Evolutionary conservation across 1,139 yeast species (phyloP).

Genomic region (Waltiozyma sp.): DNA sequence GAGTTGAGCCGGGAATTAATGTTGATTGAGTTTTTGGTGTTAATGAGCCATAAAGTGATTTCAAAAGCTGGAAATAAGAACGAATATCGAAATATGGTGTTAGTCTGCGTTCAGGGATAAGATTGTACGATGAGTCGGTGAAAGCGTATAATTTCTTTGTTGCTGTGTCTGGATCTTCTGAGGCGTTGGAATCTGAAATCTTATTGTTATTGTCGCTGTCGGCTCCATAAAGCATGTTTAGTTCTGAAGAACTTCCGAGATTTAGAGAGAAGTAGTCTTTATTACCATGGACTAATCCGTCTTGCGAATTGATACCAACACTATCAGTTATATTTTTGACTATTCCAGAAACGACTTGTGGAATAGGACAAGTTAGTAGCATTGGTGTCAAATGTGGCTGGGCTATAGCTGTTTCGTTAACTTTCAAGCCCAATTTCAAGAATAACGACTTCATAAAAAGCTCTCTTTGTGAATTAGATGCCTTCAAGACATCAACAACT

Average conservation of each 20-base stretch:
- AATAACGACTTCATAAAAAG: constrained; percentile 47
- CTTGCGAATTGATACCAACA: constrained; percentile 30
- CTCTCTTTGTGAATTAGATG: constrained; percentile 37
- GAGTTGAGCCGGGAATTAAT: constrained; percentile 45
- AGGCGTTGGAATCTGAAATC: constrained; percentile 19
- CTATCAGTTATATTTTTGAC: constrained; percentile 17
- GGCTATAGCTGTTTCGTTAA: constrained; percentile 37
- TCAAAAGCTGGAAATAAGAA: constrained; percentile 40
- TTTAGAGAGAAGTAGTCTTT: constrained; percentile 45
- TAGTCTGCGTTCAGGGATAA: constrained; percentile 32
- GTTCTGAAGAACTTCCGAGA: constrained; percentile 14
- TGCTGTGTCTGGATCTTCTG: constrained; percentile 43
- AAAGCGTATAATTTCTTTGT: constrained; percentile 39
- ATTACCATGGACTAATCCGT: constrained; percentile 36
- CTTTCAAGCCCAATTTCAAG: constrained; percentile 52
- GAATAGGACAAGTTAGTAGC: constrained; percentile 18
- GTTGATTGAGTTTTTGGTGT: constrained; percentile 4
- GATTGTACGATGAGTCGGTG: constrained; percentile 18
- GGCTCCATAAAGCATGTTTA: neutral
- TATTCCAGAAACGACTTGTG: constrained; percentile 8
- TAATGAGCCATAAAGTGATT: constrained; percentile 19
- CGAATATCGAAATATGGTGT: constrained; percentile 69
- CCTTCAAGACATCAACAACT: constrained; percentile 30
- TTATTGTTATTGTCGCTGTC: too few species aligned
- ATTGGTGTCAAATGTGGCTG: constrained; percentile 64